phyloP scores from a whole-genome alignment of 768 basidiomycete genomes.

The Phylloporus rhodoxanthus region DNA sequence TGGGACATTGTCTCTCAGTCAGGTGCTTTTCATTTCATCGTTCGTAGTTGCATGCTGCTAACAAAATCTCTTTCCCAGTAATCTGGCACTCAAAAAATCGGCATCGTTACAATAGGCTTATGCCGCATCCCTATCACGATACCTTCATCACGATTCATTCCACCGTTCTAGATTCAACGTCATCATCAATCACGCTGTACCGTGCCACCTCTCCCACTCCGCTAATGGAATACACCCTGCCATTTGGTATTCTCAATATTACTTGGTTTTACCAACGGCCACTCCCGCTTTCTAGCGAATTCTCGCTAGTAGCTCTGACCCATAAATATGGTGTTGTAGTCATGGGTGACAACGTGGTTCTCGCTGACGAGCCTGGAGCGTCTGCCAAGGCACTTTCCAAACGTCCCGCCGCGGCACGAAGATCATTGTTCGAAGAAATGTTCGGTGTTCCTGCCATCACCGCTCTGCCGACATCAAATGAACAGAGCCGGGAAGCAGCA shows the following conservation, averaged over 20 bases:
- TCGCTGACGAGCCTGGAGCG: conserved; percentile 39
- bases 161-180: conserved; percentile 26
- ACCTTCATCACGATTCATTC: conserved; percentile 54
- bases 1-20: conserved; percentile 68
- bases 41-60: background rate
- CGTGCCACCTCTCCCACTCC: conserved; percentile 40
- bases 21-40: conserved; percentile 36
- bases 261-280: conserved; percentile 35
- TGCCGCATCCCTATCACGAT: conserved; percentile 52
- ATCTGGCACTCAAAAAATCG: conserved; percentile 48
- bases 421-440: conserved; percentile 83
- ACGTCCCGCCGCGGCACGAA: conserved; percentile 30
- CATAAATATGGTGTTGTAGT: conserved; percentile 57
- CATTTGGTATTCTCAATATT: conserved; percentile 57
- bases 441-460: conserved; percentile 75
- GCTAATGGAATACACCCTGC: conserved; percentile 40
- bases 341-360: conserved; percentile 54
- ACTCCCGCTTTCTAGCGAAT: conserved; percentile 30
- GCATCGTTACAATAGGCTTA: conserved; percentile 37
- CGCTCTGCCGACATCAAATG: conserved; percentile 21
- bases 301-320: conserved; percentile 68
- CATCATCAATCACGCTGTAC: conserved; percentile 47
- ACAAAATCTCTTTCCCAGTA: conserved; percentile 37
- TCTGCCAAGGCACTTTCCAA: conserved; percentile 35
- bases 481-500: conserved; percentile 13